Evolutionary conservation across 2,329 filamentous ascomycete species (phyloP).

Genomic region (Xylaria arbuscula): DNA sequence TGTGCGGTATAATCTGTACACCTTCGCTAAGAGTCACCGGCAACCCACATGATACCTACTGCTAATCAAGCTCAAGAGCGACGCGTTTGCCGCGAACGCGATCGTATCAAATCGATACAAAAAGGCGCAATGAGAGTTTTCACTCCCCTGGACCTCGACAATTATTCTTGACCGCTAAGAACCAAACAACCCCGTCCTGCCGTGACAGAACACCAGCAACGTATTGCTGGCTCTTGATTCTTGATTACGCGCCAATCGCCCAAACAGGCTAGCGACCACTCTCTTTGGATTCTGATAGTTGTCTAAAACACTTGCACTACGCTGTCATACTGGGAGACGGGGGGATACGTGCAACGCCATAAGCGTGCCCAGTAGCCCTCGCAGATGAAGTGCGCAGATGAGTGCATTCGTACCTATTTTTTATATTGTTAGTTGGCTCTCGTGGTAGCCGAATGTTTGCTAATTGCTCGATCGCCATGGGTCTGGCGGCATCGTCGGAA

Average conservation of each 20-base stretch:
- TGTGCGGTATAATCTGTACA: conserved; percentile 3
- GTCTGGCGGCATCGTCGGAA: neutral
- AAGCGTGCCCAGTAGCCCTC: neutral
- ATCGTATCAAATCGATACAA: neutral
- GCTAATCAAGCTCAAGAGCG: neutral
- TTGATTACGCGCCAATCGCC: conserved; percentile 5
- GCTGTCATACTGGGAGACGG: neutral
- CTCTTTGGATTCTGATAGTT: neutral
- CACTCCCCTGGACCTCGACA: neutral
- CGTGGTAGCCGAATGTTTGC: neutral
- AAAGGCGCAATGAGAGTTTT: neutral
- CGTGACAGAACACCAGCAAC: neutral
- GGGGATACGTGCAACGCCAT: neutral
- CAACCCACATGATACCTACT: conserved; percentile 7
- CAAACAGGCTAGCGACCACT: conserved; percentile 15
- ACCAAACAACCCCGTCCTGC: neutral
- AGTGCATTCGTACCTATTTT: neutral
- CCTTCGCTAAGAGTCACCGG: conserved; percentile 2
- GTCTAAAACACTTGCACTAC: conserved; percentile 1
- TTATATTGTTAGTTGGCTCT: neutral
- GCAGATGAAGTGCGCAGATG: neutral
- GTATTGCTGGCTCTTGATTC: neutral
- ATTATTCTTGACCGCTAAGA: neutral
- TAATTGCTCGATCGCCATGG: neutral
- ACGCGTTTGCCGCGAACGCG: neutral